phyloP scores from a whole-genome alignment of 192 early-diverging fungal species.

The Coemansia sp. region DNA sequence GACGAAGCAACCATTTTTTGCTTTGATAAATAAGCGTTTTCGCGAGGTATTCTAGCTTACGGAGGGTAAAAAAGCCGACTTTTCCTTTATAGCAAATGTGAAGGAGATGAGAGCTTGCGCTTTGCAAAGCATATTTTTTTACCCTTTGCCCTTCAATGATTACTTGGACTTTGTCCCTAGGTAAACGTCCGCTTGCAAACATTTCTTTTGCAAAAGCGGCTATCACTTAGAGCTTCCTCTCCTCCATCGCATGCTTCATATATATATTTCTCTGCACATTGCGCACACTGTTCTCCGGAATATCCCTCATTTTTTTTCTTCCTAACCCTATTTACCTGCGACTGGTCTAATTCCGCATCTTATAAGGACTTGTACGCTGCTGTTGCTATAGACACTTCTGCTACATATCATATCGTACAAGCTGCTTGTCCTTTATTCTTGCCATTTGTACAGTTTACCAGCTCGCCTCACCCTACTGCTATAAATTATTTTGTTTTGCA shows the following conservation, averaged over 20 bases:
- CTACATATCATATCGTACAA: not conserved
- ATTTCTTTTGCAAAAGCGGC: too few species aligned
- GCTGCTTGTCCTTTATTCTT: not conserved
- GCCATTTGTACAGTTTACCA: not conserved
- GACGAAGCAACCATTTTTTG: not conserved
- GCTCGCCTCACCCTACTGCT: too few species aligned
- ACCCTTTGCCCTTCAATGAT: not conserved
- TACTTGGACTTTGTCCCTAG: slow-evolving; percentile 9
- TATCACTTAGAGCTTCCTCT: too few species aligned
- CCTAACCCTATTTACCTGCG: not conserved
- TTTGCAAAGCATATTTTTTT: not conserved
- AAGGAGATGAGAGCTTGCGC: not conserved
- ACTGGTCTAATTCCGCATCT: not conserved
- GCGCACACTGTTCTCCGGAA: too few species aligned
- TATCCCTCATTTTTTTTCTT: not conserved
- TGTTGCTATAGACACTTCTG: not conserved
- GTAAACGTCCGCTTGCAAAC: not conserved
- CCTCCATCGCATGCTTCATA: not conserved
- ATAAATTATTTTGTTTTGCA: too few species aligned
- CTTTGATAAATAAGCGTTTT: slow-evolving; percentile 10
- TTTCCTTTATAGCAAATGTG: not conserved
- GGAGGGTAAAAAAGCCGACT: not conserved
- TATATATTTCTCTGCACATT: not conserved
- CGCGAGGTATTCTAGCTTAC: not conserved
- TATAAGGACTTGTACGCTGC: not conserved